A percentile compares a stretch with the other conserved stretches of the same genome.
These are phyloP conservation scores for Lycium ferocissimum DNA, from an alignment of 257 asterid species.

Conservation along the genomic window DNA sequence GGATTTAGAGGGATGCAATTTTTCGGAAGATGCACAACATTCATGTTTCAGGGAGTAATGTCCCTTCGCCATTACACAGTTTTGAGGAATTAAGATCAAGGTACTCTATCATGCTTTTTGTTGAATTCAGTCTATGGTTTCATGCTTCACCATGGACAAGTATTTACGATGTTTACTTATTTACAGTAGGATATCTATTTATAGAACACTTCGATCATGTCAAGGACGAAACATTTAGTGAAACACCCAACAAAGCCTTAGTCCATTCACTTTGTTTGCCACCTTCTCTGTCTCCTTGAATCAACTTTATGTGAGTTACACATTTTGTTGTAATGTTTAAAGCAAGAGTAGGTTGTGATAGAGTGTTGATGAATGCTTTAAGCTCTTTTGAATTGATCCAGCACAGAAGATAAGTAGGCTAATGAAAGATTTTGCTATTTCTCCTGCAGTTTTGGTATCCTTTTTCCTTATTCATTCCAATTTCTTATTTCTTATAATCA, in stretches of 20 bases:
- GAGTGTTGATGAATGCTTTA: not conserved
- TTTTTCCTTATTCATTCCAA: too few species aligned
- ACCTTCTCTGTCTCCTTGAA: not conserved
- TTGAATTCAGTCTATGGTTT: not conserved
- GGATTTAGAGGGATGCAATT: slow-evolving; percentile 68
- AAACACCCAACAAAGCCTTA: not conserved
- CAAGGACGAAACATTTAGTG: not conserved
- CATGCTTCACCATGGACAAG: not conserved
- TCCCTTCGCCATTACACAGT: slow-evolving; percentile 80
- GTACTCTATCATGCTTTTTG: slow-evolving; percentile 42
- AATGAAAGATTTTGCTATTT: not conserved
- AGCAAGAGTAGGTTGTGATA: not conserved
- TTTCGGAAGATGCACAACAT: slow-evolving; percentile 79
- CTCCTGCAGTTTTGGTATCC: not conserved
- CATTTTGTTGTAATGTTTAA: not conserved
- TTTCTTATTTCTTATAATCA: too few species aligned
- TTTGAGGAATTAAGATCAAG: slow-evolving; percentile 71
- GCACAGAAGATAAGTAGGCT: not conserved
- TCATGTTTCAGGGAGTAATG: slow-evolving; percentile 88
- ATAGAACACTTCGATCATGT: not conserved
- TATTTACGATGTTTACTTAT: not conserved
- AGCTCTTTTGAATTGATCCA: not conserved
- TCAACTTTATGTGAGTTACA: not conserved
- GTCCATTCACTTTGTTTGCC: not conserved
- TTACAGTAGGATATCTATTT: not conserved